Percentiles rank a stretch among this genome's conserved stretches.
Conservation (phyloP, 345 rosid genomes). For the Hypericum perforatum region DNA sequence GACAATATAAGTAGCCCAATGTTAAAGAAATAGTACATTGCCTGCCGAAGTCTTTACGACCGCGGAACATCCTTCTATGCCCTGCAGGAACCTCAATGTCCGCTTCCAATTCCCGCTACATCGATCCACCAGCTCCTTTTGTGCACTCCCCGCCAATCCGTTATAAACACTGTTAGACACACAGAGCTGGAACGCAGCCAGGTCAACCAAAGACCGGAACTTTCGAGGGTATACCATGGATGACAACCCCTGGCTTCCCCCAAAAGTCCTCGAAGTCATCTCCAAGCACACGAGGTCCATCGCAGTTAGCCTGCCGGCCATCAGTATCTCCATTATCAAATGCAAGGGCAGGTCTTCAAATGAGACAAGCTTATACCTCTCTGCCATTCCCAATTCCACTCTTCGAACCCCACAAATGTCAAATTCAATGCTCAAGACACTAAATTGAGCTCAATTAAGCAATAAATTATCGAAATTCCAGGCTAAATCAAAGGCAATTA, state of each 20-base stretch:
- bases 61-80: slow-evolving; percentile 65
- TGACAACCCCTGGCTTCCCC: slow-evolving; percentile 44
- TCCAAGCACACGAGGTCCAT: slow-evolving; percentile 61
- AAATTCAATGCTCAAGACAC: not conserved
- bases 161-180: slow-evolving; percentile 35
- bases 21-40: slow-evolving; percentile 60
- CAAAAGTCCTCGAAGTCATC: slow-evolving; percentile 68
- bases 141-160: slow-evolving; percentile 41
- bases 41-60: slow-evolving; percentile 74
- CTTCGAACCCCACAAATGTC: not conserved
- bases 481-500: slow-evolving; percentile 70
- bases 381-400: slow-evolving; percentile 45
- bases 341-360: slow-evolving; percentile 83
- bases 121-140: slow-evolving; percentile 58
- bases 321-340: slow-evolving; percentile 79
- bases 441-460: not conserved
- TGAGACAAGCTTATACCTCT: slow-evolving; percentile 35
- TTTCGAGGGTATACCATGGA: slow-evolving; percentile 34
- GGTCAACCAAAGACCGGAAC: slow-evolving; percentile 69
- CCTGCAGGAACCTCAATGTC: slow-evolving; percentile 78
- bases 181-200: slow-evolving; percentile 76
- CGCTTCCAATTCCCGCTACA: slow-evolving; percentile 84
- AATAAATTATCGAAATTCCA: slow-evolving; percentile 47
- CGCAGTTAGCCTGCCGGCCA: slow-evolving; percentile 51
- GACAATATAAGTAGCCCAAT: slow-evolving; percentile 4